Percentiles rank a stretch among this genome's conserved stretches.
Conservation (phyloP, 2,329 filamentous ascomycete species). For the Macrophomina pseudophaseolina region DNA sequence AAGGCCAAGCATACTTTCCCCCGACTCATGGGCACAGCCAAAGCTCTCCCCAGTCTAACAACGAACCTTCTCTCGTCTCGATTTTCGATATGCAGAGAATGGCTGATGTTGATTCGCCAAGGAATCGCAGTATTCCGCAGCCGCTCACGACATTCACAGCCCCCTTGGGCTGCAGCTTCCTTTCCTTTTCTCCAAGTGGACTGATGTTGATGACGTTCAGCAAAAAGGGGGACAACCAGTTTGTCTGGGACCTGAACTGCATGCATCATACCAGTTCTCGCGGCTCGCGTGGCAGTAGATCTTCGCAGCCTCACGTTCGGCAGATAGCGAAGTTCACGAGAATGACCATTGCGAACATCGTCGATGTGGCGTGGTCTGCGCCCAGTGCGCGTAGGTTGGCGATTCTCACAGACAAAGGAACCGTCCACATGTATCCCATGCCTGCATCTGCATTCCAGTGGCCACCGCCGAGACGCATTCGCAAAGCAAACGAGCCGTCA, state of each 20-base stretch:
- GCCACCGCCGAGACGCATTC: slow-evolving; percentile 70
- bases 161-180: slow-evolving; percentile 76
- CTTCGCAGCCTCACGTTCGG: slow-evolving; percentile 60
- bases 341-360: slow-evolving; percentile 87
- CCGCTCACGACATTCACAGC: slow-evolving; percentile 74
- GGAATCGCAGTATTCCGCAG: slow-evolving; percentile 57
- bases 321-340: slow-evolving; percentile 88
- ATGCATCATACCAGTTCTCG: slow-evolving; percentile 49
- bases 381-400: slow-evolving; percentile 83
- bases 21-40: slow-evolving; percentile 73
- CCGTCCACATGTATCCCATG: slow-evolving; percentile 89
- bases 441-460: slow-evolving; percentile 82
- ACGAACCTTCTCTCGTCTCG: slow-evolving; percentile 75
- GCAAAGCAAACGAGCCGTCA: slow-evolving; percentile 34
- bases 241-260: slow-evolving; percentile 79
- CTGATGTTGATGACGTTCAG: slow-evolving; percentile 78
- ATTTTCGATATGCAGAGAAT: slow-evolving; percentile 73
- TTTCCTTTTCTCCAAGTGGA: slow-evolving; percentile 78
- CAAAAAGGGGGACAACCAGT: slow-evolving; percentile 82
- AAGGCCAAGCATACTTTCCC: slow-evolving; percentile 65
- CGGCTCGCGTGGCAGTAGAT: slow-evolving; percentile 43
- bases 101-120: slow-evolving; percentile 52
- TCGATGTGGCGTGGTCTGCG: slow-evolving; percentile 87
- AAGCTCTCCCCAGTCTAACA: slow-evolving; percentile 57
- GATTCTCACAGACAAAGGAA: slow-evolving; percentile 93